These are phyloP conservation scores for Coemansia sp. DNA, from an alignment of 192 early-diverging fungal genomes.

Conservation along the genomic window DNA sequence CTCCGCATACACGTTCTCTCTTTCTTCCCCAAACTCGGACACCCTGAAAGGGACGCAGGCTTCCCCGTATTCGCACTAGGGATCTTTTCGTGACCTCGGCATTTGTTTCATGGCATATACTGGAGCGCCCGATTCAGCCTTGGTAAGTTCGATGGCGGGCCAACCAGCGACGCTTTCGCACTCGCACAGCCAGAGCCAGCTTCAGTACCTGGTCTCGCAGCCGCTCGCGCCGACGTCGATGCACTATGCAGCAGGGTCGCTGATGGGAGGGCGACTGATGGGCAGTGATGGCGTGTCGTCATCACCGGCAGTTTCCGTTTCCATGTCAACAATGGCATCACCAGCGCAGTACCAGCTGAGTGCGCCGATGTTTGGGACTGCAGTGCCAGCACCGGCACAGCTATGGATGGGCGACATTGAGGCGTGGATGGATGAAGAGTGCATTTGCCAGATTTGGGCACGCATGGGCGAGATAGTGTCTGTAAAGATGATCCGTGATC, in stretches of 20 bases:
- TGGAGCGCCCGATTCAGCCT: constrained; percentile 4
- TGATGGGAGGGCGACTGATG: not conserved
- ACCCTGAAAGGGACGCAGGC: not conserved
- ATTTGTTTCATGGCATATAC: constrained; percentile 2
- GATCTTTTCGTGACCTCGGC: not conserved
- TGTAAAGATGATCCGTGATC: constrained; percentile 95
- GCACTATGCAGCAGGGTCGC: constrained; percentile 12
- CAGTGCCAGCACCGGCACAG: constrained; percentile 24
- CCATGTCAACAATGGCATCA: constrained; percentile 7
- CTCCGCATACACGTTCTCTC: constrained; percentile 2
- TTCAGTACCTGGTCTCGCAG: not conserved
- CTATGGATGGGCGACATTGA: constrained; percentile 95
- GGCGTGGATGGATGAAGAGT: constrained; percentile 97
- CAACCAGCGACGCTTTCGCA: not conserved
- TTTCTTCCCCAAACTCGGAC: constrained; percentile 1
- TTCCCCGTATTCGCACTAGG: not conserved
- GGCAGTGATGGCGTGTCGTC: constrained; percentile 11
- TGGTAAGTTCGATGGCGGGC: not conserved
- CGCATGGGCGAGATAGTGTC: constrained; percentile 78
- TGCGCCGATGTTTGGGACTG: constrained; percentile 5
- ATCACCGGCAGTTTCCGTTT: constrained; percentile 11
- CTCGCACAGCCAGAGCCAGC: constrained; percentile 4
- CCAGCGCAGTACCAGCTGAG: constrained; percentile 18
- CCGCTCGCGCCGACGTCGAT: not conserved
- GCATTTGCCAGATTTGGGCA: constrained; percentile 84